Percentiles rank a stretch among this genome's conserved stretches.
Conservation (phyloP, 2,329 filamentous ascomycete species). For the Aspergillus texensis region DNA sequence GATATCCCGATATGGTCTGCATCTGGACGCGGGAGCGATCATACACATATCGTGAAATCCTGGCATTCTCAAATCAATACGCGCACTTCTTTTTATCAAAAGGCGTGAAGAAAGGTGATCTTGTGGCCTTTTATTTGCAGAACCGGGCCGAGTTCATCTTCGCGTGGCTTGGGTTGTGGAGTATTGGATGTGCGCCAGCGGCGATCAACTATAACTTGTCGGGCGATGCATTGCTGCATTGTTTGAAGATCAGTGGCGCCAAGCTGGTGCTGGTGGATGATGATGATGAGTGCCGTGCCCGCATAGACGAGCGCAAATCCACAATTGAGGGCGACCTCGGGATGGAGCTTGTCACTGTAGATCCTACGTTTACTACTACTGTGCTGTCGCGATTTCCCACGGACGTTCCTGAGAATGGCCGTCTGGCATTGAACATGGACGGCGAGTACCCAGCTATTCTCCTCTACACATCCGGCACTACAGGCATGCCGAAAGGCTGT, state of each 20-base stretch:
- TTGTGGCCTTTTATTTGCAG: conserved; percentile 68
- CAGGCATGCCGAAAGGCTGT: conserved; percentile 73
- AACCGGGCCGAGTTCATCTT: conserved; percentile 71
- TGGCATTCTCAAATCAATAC: conserved; percentile 61
- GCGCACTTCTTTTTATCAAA: conserved; percentile 63
- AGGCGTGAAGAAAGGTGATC: conserved; percentile 61
- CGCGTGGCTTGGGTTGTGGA: conserved; percentile 65
- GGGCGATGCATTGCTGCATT: conserved; percentile 67
- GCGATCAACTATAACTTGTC: conserved; percentile 72
- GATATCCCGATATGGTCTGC: conserved; percentile 57
- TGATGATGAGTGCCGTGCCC: conserved; percentile 54
- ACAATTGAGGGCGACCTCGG: conserved; percentile 59
- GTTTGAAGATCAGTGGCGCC: conserved; percentile 60
- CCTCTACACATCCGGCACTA: conserved; percentile 77
- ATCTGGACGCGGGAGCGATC: conserved; percentile 68
- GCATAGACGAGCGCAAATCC: conserved; percentile 57
- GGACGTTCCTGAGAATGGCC: conserved; percentile 53
- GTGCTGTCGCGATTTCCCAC: conserved; percentile 51
- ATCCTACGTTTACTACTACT: conserved; percentile 50
- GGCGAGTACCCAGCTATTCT: conserved; percentile 62
- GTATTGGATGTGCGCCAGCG: conserved; percentile 69
- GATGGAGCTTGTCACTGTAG: conserved; percentile 60
- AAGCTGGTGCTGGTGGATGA: conserved; percentile 63
- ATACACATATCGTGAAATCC: conserved; percentile 62
- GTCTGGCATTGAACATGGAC: conserved; percentile 55